phyloP scores from a whole-genome alignment of 306 rosid species.

The Nissolia schottii region DNA sequence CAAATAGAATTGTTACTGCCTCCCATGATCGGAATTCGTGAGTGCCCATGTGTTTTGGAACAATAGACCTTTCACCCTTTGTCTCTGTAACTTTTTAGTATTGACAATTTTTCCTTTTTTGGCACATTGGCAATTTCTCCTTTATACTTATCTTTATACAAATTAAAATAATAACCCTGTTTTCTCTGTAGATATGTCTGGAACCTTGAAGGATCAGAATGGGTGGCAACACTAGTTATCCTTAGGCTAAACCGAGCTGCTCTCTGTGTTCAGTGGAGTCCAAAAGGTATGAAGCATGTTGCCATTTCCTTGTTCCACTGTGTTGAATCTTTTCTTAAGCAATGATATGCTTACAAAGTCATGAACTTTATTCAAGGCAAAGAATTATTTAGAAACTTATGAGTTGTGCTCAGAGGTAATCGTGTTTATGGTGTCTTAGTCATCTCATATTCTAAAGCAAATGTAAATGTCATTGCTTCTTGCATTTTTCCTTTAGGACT shows the following conservation, averaged over 20 bases:
- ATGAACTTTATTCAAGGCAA: background rate
- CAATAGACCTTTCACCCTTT: constrained; percentile 6
- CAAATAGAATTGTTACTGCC: constrained; percentile 89
- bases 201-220: constrained; percentile 89
- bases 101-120: background rate
- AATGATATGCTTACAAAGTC: background rate
- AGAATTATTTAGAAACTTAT: background rate
- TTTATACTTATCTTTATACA: background rate
- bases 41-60: constrained; percentile 44
- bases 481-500: background rate
- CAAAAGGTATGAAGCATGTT: constrained; percentile 60
- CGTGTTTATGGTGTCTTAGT: constrained; percentile 7
- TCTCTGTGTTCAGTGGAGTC: constrained; percentile 97
- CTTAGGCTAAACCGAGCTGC: constrained; percentile 97
- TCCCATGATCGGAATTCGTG: constrained; percentile 98
- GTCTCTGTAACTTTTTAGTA: background rate
- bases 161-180: background rate
- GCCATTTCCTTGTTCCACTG: constrained; percentile 2
- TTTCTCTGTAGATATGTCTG: constrained; percentile 72
- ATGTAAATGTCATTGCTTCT: background rate
- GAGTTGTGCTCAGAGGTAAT: background rate
- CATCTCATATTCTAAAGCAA: constrained; percentile 10
- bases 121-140: background rate
- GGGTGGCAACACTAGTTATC: constrained; percentile 94
- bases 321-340: background rate